Percentiles rank a stretch among this genome's conserved stretches.
phyloP scores from a whole-genome alignment of 2,329 filamentous ascomycete genomes.

The Penicillium sp. region DNA sequence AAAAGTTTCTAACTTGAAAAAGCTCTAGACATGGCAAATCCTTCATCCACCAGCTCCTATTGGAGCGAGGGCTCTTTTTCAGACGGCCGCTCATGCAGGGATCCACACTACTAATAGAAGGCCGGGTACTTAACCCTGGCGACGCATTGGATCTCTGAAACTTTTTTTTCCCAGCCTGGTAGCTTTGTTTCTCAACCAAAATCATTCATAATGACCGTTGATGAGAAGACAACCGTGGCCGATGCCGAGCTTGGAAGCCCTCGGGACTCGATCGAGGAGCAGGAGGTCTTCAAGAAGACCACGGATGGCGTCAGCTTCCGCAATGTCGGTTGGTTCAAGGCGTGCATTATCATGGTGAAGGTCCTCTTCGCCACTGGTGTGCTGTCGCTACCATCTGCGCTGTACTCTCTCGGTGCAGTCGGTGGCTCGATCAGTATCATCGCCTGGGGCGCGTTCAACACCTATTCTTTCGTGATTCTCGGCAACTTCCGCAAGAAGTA shows the following conservation, averaged over 20 bases:
- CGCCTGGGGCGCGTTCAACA: constrained; percentile 49
- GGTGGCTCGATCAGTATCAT: constrained; percentile 49
- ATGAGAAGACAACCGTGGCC: background rate
- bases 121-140: no score
- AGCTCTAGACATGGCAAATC: no score
- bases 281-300: constrained; percentile 49
- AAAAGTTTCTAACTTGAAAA: no score
- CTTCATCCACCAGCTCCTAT: no score
- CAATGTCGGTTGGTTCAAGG: constrained; percentile 51
- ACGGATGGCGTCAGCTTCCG: constrained; percentile 49
- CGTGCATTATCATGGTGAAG: constrained; percentile 49
- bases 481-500: constrained; percentile 52
- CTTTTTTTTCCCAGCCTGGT: no score
- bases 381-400: constrained; percentile 47
- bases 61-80: no score
- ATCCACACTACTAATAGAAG: no score
- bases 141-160: no score
- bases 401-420: constrained; percentile 49
- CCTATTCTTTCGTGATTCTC: constrained; percentile 47
- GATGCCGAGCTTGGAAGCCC: background rate
- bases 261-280: constrained; percentile 7
- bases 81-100: no score
- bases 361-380: constrained; percentile 53
- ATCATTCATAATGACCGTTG: no score
- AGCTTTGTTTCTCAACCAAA: no score